A percentile compares a stretch with the other conserved stretches of the same genome.
These are phyloP conservation scores for Fusarium compactum DNA, from an alignment of 2,329 filamentous ascomycete genomes.

Conservation along the genomic window DNA sequence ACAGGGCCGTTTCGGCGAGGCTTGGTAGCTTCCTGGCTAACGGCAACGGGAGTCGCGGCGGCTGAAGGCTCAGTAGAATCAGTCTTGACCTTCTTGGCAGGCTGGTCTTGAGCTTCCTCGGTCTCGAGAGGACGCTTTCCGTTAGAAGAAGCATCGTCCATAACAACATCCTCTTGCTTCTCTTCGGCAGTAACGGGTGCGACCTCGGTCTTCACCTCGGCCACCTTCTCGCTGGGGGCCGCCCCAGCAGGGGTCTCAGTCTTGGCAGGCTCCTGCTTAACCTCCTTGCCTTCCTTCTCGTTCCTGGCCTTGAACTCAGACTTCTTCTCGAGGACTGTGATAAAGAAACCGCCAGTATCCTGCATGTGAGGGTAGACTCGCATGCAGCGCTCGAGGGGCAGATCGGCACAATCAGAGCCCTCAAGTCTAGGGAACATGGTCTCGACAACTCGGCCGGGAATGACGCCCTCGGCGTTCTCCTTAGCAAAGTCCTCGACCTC, in stretches of 20 bases:
- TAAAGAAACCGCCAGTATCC: slow-evolving; percentile 98
- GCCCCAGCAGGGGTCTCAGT: slow-evolving; percentile 23
- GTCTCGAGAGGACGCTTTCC: slow-evolving; percentile 54
- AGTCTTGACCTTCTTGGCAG: slow-evolving; percentile 64
- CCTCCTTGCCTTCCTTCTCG: slow-evolving; percentile 64
- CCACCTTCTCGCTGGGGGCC: slow-evolving; percentile 30
- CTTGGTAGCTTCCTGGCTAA: slow-evolving; percentile 48
- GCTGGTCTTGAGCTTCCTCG: slow-evolving; percentile 54
- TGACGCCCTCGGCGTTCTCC: slow-evolving; percentile 64
- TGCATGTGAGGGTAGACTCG: slow-evolving; percentile 95
- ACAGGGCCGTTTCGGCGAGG: slow-evolving; percentile 65
- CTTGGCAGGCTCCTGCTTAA: slow-evolving; percentile 29
- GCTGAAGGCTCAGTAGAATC: slow-evolving; percentile 44
- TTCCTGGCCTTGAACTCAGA: slow-evolving; percentile 83
- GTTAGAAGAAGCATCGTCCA: slow-evolving; percentile 49
- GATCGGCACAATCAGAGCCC: slow-evolving; percentile 65
- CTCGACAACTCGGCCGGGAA: slow-evolving; percentile 77
- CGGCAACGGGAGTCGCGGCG: slow-evolving; percentile 40
- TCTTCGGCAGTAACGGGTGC: slow-evolving; percentile 14
- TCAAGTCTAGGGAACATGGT: slow-evolving; percentile 83
- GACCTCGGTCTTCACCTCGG: slow-evolving; percentile 44
- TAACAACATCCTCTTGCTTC: slow-evolving; percentile 48
- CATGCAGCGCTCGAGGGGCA: slow-evolving; percentile 91
- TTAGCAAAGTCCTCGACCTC: slow-evolving; percentile 80
- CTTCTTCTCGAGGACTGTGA: slow-evolving; percentile 92